Evolutionary conservation across 495 filamentous ascomycete species (phyloP).

Genomic region (Clavariopsis aquatica): DNA sequence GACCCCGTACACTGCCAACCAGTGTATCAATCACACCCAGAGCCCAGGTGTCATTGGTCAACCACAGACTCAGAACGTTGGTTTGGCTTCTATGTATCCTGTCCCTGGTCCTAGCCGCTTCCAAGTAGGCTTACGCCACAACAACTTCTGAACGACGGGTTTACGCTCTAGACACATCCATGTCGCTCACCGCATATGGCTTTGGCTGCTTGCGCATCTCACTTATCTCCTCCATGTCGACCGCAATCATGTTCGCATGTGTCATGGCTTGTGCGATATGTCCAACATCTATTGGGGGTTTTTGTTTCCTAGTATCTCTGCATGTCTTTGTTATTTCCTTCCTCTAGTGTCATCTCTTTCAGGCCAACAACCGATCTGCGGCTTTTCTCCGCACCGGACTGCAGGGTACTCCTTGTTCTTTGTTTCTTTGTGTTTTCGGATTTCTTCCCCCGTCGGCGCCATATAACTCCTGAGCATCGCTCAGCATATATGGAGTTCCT

Average conservation of each 20-base stretch:
- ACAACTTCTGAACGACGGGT: background rate
- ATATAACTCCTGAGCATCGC: background rate
- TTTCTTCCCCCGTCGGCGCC: background rate
- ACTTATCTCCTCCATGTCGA: background rate
- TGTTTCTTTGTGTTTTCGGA: background rate
- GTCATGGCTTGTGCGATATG: background rate
- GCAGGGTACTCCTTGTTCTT: background rate
- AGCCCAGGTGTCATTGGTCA: conserved; percentile 1
- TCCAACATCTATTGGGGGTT: background rate
- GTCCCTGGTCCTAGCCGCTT: background rate
- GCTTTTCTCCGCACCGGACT: background rate
- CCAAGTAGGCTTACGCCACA: background rate
- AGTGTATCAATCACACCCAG: background rate
- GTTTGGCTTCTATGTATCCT: background rate
- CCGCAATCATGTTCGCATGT: background rate
- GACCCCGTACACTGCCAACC: background rate
- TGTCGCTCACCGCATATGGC: background rate
- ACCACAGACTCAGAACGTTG: background rate
- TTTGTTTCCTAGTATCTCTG: background rate
- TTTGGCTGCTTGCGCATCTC: background rate
- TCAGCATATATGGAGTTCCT: background rate
- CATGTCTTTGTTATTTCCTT: background rate
- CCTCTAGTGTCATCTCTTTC: background rate
- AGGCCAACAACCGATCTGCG: background rate
- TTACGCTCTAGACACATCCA: background rate